phyloP scores from a whole-genome alignment of 192 early-diverging fungal species.

The Coemansia guatemalensis region DNA sequence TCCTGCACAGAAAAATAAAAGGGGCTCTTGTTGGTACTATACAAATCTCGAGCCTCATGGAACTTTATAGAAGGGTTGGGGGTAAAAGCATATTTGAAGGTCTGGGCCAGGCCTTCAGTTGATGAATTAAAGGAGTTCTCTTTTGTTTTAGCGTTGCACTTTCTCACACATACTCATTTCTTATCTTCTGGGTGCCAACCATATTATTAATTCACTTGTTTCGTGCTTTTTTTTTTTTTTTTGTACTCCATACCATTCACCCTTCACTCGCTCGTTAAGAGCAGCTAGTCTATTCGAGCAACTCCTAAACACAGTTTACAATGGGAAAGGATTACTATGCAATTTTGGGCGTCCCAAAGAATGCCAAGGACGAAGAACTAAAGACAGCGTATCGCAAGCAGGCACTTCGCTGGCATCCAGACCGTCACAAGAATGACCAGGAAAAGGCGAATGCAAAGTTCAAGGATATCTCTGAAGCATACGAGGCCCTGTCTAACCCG shows the following conservation, averaged over 20 bases:
- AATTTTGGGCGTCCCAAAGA: slow-evolving; percentile 75
- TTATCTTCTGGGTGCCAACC: neutral
- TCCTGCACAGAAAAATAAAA: too few relatives aligned
- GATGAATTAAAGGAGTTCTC: too few relatives aligned
- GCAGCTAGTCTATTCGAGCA: neutral
- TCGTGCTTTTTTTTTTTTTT: neutral
- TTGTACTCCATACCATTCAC: slow-evolving; percentile 1
- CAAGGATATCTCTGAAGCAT: slow-evolving; percentile 98
- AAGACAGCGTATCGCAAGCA: slow-evolving; percentile 80
- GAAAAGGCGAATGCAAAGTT: slow-evolving; percentile 63
- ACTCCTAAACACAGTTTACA: neutral
- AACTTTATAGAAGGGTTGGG: too few relatives aligned
- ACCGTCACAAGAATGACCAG: slow-evolving; percentile 44
- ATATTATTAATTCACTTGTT: slow-evolving; percentile 1
- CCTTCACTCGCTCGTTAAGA: too few relatives aligned
- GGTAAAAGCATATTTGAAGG: too few relatives aligned
- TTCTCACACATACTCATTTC: too few relatives aligned
- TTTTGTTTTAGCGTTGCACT: too few relatives aligned
- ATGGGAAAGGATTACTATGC: slow-evolving; percentile 96
- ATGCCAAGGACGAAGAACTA: slow-evolving; percentile 75
- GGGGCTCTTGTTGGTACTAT: too few relatives aligned
- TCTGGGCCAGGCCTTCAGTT: too few relatives aligned
- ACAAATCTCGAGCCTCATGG: too few relatives aligned
- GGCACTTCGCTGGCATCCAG: slow-evolving; percentile 58
- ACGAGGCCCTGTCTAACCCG: slow-evolving; percentile 90